Evolutionary conservation across 208 protist species (phyloP), one percentile per base, ranked within the genome.

Genomic region (Giardia muris): DNA sequence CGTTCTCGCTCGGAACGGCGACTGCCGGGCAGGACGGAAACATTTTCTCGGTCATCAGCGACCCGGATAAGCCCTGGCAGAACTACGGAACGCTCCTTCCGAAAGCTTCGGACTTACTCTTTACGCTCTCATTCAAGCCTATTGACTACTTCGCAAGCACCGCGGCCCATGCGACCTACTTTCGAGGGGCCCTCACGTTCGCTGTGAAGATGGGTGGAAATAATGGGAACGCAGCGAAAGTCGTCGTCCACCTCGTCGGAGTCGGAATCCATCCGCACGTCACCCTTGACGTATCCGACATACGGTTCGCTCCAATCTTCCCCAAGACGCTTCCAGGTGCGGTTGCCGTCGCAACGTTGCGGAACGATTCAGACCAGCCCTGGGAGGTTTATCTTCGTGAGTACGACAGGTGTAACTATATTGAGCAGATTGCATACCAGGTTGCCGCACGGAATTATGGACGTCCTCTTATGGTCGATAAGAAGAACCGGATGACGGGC

Each of bases 281-380:
- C 3, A 4, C 4, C 4, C 19, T 43, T 10, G 42, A 43, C 42
- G 45, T 46, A 43, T 43, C 4, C 4, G 45, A 10, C 42, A 43
- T 89, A 46, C 19, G 45, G 19, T 45, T 89, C 45, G 4, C 42
- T 10, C 19, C 86, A 43, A 43, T 89, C 19, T 89, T 45, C 42
- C 86, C 86, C 19, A 4, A 43, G 4, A 43, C n/a, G 42, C 19
- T 89, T 46, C 42, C 86, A 45, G 19, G 42, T 10, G 45, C 39
- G 3, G n/a, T 89, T 43, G 4, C 4, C n/a, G 4, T 43, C 4
- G 86, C 45, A 46, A 43, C n/a, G 86, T 43, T 89, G 42, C 19
- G 4, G 19, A 89, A 89, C 45, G 86, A 89, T 89, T 89, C 86
- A 45, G 86, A 89, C 45, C 19, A 89, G 42, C 4, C 86, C n/a